phyloP scores from a whole-genome alignment of 441 rosid species.

The Jatropha podagrica region DNA sequence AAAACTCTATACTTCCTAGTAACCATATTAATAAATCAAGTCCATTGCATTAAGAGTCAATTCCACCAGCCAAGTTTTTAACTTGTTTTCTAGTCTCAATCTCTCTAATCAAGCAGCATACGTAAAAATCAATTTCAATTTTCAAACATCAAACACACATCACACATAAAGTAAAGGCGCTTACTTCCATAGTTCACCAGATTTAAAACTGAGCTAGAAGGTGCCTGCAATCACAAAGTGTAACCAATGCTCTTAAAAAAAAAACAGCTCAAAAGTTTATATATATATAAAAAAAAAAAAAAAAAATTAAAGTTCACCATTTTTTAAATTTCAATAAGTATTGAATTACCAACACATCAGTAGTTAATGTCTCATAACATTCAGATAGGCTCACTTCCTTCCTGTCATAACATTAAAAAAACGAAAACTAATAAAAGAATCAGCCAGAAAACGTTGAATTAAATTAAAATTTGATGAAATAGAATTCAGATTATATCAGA shows the following conservation, averaged over 20 bases:
- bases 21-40: no score
- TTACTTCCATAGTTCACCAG: constrained; percentile 58
- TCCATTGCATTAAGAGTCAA: no score
- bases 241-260: not conserved
- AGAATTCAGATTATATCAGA: not conserved
- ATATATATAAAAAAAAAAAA: no score
- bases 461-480: not conserved
- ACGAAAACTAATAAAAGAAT: not conserved
- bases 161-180: constrained; percentile 9
- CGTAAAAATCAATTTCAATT: no score
- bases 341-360: constrained; percentile 50
- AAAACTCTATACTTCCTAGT: no score
- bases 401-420: constrained; percentile 30
- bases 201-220: constrained; percentile 35
- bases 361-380: constrained; percentile 39
- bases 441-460: not conserved
- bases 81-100: not conserved
- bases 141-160: no score
- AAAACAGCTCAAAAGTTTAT: not conserved
- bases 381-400: constrained; percentile 45
- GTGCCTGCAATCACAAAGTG: constrained; percentile 35
- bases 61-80: not conserved
- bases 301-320: not conserved
- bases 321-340: not conserved
- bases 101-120: not conserved